Evolutionary conservation across 2,329 filamentous ascomycete genomes (phyloP).

Genomic region (Zalaria obscura): DNA sequence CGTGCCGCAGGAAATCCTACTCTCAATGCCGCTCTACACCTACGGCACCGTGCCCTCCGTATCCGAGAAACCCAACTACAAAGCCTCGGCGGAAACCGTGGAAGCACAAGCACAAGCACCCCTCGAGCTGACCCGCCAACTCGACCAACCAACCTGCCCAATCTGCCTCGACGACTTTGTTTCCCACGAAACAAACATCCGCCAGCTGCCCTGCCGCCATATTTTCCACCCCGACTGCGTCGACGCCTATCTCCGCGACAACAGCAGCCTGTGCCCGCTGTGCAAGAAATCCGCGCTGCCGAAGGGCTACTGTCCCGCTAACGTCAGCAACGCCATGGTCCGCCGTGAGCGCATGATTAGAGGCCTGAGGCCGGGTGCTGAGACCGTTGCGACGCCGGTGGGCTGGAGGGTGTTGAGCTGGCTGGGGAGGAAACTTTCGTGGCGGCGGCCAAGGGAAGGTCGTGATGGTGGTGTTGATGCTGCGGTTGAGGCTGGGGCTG

Average conservation of each 20-base stretch:
- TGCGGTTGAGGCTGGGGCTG: not conserved
- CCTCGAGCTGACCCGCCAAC: constrained; percentile 12
- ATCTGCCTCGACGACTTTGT: constrained; percentile 80
- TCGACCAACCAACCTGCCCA: constrained; percentile 71
- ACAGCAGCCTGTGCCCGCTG: constrained; percentile 77
- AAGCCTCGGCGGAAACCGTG: not conserved
- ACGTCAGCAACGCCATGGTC: constrained; percentile 76
- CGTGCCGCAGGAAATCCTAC: constrained; percentile 57
- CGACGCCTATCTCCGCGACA: constrained; percentile 63
- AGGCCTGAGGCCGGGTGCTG: constrained; percentile 38
- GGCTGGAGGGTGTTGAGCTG: constrained; percentile 2
- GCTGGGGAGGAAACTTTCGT: not conserved
- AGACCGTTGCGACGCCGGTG: constrained; percentile 3
- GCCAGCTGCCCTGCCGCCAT: constrained; percentile 78
- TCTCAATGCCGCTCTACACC: constrained; percentile 63
- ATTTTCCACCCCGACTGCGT: constrained; percentile 91
- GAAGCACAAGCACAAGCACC: too few relatives aligned
- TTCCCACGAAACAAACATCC: constrained; percentile 54
- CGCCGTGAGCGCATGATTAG: constrained; percentile 60
- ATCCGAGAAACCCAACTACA: not conserved
- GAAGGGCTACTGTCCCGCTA: constrained; percentile 38
- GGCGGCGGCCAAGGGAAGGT: not conserved
- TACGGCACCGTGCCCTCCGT: constrained; percentile 34
- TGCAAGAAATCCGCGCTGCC: constrained; percentile 80
- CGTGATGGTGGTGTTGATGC: too few relatives aligned